Evolutionary conservation across 805 yeast species (phyloP).

Genomic region (Blastobotrys chiropterorum): DNA sequence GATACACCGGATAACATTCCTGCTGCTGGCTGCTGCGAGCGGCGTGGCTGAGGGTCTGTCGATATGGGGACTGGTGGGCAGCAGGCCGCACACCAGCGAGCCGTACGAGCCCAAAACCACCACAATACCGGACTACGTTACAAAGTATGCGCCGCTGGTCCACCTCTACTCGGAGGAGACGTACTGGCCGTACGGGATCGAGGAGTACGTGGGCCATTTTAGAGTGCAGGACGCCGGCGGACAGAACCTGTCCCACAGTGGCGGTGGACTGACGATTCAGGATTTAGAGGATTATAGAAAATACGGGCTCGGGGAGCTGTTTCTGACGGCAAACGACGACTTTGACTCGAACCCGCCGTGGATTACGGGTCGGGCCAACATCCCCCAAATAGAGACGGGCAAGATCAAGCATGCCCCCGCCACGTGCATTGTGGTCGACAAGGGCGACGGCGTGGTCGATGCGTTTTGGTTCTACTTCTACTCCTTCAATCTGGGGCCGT

Average conservation of each 20-base stretch:
- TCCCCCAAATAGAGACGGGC: slow-evolving; percentile 69
- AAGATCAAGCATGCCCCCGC: slow-evolving; percentile 73
- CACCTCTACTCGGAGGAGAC: slow-evolving; percentile 84
- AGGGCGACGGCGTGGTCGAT: slow-evolving; percentile 92
- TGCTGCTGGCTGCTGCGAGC: not conserved
- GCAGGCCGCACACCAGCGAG: not conserved
- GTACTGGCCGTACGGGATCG: slow-evolving; percentile 78
- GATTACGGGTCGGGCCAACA: slow-evolving; percentile 67
- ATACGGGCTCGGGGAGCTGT: slow-evolving; percentile 34
- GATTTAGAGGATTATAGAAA: slow-evolving; percentile 21
- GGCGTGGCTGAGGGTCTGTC: not conserved
- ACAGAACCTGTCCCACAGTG: slow-evolving; percentile 19
- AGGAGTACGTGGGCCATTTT: slow-evolving; percentile 62
- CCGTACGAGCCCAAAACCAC: not conserved
- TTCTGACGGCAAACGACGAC: slow-evolving; percentile 60
- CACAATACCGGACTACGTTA: slow-evolving; percentile 27
- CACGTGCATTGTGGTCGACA: slow-evolving; percentile 74
- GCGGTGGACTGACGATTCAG: slow-evolving; percentile 24
- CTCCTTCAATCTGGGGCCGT: slow-evolving; percentile 91
- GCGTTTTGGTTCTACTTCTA: slow-evolving; percentile 96
- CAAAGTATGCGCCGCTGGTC: slow-evolving; percentile 55
- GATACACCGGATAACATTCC: not conserved
- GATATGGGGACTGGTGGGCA: not conserved
- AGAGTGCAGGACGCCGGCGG: slow-evolving; percentile 50
- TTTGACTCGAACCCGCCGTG: slow-evolving; percentile 72